Percentiles rank a stretch among this genome's conserved stretches.
These are phyloP conservation scores for Tetrahymena malaccensis DNA, from an alignment of 73 alveolate genomes.

Conservation along the genomic window DNA sequence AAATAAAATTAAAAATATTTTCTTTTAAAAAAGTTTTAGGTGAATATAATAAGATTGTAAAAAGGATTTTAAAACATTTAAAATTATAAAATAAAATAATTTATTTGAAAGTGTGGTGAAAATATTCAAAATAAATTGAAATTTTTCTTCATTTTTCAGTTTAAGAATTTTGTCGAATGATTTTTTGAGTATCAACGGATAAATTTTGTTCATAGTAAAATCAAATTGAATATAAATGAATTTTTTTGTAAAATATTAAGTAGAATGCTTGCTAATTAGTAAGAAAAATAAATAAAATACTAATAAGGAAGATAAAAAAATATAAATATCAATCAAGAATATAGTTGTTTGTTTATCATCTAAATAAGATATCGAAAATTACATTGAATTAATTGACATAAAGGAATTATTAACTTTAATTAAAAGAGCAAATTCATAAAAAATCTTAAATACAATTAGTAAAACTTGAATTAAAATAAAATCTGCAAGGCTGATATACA, in stretches of 20 bases:
- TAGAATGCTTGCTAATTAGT: no score
- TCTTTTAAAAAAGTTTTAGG: no score
- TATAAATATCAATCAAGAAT: no score
- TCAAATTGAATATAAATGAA: background rate
- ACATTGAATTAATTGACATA: background rate
- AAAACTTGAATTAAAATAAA: background rate
- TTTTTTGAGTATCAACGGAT: background rate
- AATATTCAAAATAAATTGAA: no score
- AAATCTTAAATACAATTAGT: background rate
- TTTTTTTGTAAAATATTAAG: no score
- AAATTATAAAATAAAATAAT: no score
- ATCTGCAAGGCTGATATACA: background rate
- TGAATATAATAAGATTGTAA: no score
- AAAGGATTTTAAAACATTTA: no score
- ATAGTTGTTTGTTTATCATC: background rate
- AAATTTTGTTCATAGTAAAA: no score
- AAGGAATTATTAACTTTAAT: background rate
- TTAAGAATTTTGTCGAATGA: background rate
- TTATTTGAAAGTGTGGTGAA: no score
- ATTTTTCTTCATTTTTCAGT: background rate
- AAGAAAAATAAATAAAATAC: background rate
- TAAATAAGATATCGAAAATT: background rate
- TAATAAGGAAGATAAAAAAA: no score
- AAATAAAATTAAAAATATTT: no score
- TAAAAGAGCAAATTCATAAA: background rate